These are phyloP conservation scores for Phialophora verrucosa DNA, from an alignment of 2,329 filamentous ascomycete species.

Conservation along the genomic window DNA sequence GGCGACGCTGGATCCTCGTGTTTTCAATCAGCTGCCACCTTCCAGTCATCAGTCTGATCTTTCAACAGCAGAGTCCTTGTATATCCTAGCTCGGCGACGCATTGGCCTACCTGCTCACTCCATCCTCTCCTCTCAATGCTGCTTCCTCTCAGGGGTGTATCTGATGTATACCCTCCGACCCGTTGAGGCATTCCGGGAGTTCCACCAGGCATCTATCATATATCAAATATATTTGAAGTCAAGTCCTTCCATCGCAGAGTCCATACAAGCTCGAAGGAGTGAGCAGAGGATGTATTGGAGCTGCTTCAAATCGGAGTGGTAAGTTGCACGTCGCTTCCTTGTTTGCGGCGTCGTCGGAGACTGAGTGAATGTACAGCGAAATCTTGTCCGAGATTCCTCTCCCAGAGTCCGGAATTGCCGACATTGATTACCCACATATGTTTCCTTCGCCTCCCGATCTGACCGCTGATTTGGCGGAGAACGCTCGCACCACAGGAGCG, in stretches of 20 bases:
- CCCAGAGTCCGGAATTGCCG: slow-evolving; percentile 1
- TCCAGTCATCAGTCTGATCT: neutral
- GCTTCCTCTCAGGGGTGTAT: slow-evolving; percentile 1
- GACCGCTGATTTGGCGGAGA: neutral
- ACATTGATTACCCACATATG: neutral
- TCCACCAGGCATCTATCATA: neutral
- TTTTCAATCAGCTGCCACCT: too few relatives aligned
- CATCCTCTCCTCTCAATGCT: neutral
- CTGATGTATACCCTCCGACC: slow-evolving; percentile 1
- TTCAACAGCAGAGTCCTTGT: slow-evolving; percentile 8
- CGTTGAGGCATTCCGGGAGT: neutral
- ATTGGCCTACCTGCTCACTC: slow-evolving; percentile 3
- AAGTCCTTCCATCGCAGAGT: neutral
- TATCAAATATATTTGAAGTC: slow-evolving; percentile 4
- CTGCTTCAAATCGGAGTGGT: slow-evolving; percentile 6
- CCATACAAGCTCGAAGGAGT: slow-evolving; percentile 1
- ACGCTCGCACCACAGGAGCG: neutral
- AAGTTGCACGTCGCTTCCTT: neutral
- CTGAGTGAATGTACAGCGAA: neutral
- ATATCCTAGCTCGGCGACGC: neutral
- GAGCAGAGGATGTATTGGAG: slow-evolving; percentile 5
- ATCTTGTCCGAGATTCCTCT: slow-evolving; percentile 1
- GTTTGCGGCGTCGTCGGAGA: neutral
- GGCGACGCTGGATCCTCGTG: too few relatives aligned
- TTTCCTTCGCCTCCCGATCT: neutral